phyloP scores from a whole-genome alignment of 345 rosid genomes.

The Microcos paniculata region DNA sequence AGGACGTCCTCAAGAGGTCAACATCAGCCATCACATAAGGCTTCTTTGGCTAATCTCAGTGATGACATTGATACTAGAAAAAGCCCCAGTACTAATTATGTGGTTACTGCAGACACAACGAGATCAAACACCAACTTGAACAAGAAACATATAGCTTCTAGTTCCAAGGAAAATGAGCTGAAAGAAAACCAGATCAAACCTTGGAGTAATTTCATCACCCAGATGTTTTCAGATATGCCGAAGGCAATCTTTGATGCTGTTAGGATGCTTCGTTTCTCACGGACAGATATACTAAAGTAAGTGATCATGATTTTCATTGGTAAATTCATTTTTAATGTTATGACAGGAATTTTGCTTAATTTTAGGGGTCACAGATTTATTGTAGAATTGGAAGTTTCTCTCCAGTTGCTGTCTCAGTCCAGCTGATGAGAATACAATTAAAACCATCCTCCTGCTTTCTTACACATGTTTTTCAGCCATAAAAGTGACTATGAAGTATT shows the following conservation, averaged over 20 bases:
- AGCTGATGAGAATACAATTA: background rate
- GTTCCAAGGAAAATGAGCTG: constrained; percentile 34
- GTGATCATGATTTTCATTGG: constrained; percentile 18
- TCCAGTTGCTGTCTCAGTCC: background rate
- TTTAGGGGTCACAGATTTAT: background rate
- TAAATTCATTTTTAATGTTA: background rate
- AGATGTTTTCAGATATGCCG: constrained; percentile 38
- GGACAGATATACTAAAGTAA: constrained; percentile 74
- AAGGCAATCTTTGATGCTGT: constrained; percentile 52
- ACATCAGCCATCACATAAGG: constrained; percentile 15
- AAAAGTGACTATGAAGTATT: background rate
- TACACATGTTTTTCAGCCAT: background rate
- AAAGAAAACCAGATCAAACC: constrained; percentile 22
- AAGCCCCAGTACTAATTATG: constrained; percentile 20
- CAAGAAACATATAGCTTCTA: constrained; percentile 35
- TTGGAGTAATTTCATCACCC: constrained; percentile 14
- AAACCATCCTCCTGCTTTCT: background rate
- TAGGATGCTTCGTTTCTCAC: constrained; percentile 65
- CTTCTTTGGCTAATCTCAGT: constrained; percentile 19
- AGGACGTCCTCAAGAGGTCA: constrained; percentile 27
- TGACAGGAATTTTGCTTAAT: background rate
- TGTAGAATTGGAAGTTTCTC: background rate
- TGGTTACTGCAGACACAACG: constrained; percentile 18
- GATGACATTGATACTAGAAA: constrained; percentile 17
- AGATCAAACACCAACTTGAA: constrained; percentile 1